Conservation (phyloP, 1,139 yeast genomes). For the Debaryomyces udenii region DNA sequence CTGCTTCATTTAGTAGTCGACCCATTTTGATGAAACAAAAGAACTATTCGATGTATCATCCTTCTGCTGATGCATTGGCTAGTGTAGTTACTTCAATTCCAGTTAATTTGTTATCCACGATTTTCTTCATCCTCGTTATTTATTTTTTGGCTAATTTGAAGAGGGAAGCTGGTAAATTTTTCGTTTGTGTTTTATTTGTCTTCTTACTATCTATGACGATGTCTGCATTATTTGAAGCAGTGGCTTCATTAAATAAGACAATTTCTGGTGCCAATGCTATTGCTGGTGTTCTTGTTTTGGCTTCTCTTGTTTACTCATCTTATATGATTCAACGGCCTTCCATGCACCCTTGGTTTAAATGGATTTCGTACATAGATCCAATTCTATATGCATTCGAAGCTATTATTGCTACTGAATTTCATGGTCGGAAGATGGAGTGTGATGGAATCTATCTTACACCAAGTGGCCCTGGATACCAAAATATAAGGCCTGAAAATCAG, state of each 20-base stretch:
- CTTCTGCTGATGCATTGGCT: constrained; percentile 61
- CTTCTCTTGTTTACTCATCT: constrained; percentile 54
- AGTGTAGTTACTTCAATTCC: constrained; percentile 51
- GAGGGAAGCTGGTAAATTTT: constrained; percentile 57
- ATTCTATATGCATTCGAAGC: constrained; percentile 60
- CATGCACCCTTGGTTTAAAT: constrained; percentile 68
- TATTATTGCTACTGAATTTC: constrained; percentile 57
- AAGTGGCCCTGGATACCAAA: constrained; percentile 51
- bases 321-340: constrained; percentile 59
- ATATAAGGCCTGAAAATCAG: constrained; percentile 38
- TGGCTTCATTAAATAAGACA: constrained; percentile 50
- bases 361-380: constrained; percentile 64
- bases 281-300: constrained; percentile 52
- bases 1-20: constrained; percentile 50
- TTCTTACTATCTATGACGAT: constrained; percentile 32
- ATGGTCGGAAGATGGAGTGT: constrained; percentile 58
- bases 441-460: constrained; percentile 46
- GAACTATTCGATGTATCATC: constrained; percentile 58
- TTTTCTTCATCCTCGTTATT: constrained; percentile 46
- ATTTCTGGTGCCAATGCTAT: constrained; percentile 55
- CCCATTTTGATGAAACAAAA: constrained; percentile 60
- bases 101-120: constrained; percentile 46
- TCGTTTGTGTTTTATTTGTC: constrained; percentile 51
- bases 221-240: constrained; percentile 49
- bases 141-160: constrained; percentile 57